Conservation (phyloP, 768 basidiomycete genomes). For the Rhodotorula babjevae region DNA sequence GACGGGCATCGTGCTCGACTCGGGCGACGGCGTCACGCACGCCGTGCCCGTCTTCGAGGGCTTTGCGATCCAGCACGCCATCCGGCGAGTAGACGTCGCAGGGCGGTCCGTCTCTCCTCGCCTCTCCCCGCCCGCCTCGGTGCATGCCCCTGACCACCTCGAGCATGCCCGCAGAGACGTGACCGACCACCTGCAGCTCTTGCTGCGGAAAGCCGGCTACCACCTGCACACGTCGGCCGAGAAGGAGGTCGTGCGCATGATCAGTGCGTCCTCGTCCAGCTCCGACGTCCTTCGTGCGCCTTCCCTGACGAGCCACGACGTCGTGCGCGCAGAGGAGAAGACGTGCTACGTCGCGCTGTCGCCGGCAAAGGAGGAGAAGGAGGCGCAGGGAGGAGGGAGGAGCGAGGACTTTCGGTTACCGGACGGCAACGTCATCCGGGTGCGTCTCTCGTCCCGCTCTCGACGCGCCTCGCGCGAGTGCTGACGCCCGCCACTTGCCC, state of each 20-base stretch:
- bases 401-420: constrained; percentile 86
- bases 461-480: not conserved
- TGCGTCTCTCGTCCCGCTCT: constrained; percentile 46
- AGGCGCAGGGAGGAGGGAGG: constrained; percentile 57
- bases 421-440: constrained; percentile 89
- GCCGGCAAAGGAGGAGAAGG: constrained; percentile 93
- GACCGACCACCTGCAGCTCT: constrained; percentile 88
- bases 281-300: not conserved
- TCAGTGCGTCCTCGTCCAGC: constrained; percentile 51
- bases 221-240: constrained; percentile 95
- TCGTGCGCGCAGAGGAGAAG: constrained; percentile 62
- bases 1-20: constrained; percentile 98
- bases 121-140: too few species aligned
- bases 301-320: too few species aligned
- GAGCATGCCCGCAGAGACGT: constrained; percentile 64
- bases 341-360: constrained; percentile 91
- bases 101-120: constrained; percentile 54
- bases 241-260: constrained; percentile 89
- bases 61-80: constrained; percentile 98
- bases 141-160: not conserved
- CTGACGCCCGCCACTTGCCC: too few species aligned
- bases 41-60: constrained; percentile 98
- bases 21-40: constrained; percentile 97
- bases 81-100: constrained; percentile 90
- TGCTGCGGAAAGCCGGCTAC: constrained; percentile 89